A percentile compares a stretch with the other conserved stretches of the same genome.
These are phyloP conservation scores for Rossbeevera mucosa DNA, from an alignment of 768 basidiomycete genomes.

Conservation along the genomic window DNA sequence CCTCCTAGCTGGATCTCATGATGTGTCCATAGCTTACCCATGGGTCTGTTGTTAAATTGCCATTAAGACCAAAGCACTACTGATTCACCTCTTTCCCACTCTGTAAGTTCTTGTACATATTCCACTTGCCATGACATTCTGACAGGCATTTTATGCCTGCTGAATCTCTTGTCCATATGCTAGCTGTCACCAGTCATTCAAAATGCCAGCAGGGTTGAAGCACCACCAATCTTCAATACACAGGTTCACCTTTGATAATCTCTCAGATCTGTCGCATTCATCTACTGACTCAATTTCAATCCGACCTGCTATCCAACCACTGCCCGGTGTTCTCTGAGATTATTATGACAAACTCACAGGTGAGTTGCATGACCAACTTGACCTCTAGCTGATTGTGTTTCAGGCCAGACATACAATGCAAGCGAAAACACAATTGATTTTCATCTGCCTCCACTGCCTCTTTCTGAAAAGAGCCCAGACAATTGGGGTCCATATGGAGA, in stretches of 20 bases:
- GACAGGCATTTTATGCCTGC: too few relatives aligned
- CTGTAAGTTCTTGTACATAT: too few relatives aligned
- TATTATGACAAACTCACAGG: not conserved
- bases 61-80: too few relatives aligned
- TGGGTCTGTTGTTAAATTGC: too few relatives aligned
- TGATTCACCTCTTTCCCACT: too few relatives aligned
- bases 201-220: not conserved
- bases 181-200: slow-evolving; percentile 3
- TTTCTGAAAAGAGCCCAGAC: not conserved
- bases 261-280: too few relatives aligned
- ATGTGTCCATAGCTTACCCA: too few relatives aligned
- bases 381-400: not conserved
- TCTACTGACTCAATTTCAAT: too few relatives aligned
- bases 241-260: not conserved
- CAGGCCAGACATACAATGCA: not conserved
- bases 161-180: slow-evolving; percentile 1
- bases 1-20: too few relatives aligned
- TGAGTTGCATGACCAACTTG: too few relatives aligned
- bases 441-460: not conserved
- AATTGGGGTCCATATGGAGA: not conserved
- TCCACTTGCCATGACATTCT: too few relatives aligned
- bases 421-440: not conserved
- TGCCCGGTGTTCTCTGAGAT: not conserved
- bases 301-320: not conserved
- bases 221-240: not conserved